These are phyloP conservation scores for Saccharomyces eubayanus DNA, from an alignment of 805 yeast genomes.

Conservation along the genomic window DNA sequence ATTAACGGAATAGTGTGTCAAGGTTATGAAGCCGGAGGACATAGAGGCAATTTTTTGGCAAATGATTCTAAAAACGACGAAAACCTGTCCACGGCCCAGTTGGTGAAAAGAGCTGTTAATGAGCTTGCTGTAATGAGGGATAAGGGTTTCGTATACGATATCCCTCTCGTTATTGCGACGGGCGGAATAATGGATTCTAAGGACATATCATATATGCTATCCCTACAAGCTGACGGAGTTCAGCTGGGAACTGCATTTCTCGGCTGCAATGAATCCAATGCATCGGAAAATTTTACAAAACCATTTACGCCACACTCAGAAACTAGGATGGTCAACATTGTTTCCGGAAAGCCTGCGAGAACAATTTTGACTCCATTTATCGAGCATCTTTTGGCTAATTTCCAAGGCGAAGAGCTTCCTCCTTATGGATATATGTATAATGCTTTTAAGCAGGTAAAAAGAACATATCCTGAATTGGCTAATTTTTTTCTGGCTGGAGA, in stretches of 20 bases:
- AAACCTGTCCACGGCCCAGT: constrained; percentile 31
- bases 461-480: constrained; percentile 1
- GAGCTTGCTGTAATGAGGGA: not conserved
- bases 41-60: constrained; percentile 41
- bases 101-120: constrained; percentile 9
- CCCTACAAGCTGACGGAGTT: constrained; percentile 42
- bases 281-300: not conserved
- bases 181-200: constrained; percentile 42
- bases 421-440: constrained; percentile 32
- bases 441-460: constrained; percentile 27
- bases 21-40: constrained; percentile 62
- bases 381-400: constrained; percentile 8
- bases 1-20: constrained; percentile 47
- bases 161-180: constrained; percentile 37
- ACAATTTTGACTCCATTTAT: constrained; percentile 34
- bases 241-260: constrained; percentile 51
- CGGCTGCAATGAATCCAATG: constrained; percentile 28
- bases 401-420: constrained; percentile 21
- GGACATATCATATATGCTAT: constrained; percentile 28
- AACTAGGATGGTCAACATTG: constrained; percentile 27
- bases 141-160: not conserved
- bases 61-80: constrained; percentile 28
- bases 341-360: constrained; percentile 37
- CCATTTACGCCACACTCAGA: constrained; percentile 16
- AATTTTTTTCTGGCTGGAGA: constrained; percentile 9